Evolutionary conservation across 305 asterid species (phyloP), one percentile per base, ranked within the genome.

Genomic region (Stenogyne calaminthoides): DNA sequence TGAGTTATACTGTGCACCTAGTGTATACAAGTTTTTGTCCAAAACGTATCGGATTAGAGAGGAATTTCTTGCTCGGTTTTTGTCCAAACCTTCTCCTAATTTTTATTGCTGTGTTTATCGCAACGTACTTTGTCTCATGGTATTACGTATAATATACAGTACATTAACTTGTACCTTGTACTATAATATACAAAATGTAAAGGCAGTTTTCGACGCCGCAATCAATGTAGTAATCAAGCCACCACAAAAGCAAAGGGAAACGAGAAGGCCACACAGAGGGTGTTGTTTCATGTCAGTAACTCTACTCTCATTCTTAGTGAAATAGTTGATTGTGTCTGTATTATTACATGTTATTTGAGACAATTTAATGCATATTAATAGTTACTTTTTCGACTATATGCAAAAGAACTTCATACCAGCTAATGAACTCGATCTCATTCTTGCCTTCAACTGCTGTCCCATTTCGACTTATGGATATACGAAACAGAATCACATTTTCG

Each of bases 181-280:
- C 70, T 73, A 70, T 65, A 32, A 65, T 34, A 18, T 64, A 70
- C 89, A 91, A 91, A 91, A 89, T 72, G 96, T 91, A 65, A 91
- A 91, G 84, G 92, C 89, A 70, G 96, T 91, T 49, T 91, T 91
- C 60, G 97, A 91, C 80, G 95, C 97, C 60, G 92, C 97, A 56
- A 89, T 91, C 77, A 85, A 70, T 78, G 96, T 91, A 59, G 97
- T 91, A 19, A 86, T 89, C 84, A 88, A 91, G 87, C 96, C 96
- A 65, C 95, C 88, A 63, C 91, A 84, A 65, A 86, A 85, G 79
- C 96, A 84, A 77, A 83, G 66, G 82, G 96, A 89, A 78, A 72
- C 73, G 92, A 89, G 85, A 67, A 88, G 77, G 72, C 83, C 77
- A 2, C 96, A 82, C 39, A 78, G 70, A 80, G 92, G 92, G 80